Percentiles rank a stretch among this genome's conserved stretches.
These are phyloP conservation scores for Clathrospora elynae DNA, from an alignment of 2,329 filamentous ascomycete species.

Conservation along the genomic window DNA sequence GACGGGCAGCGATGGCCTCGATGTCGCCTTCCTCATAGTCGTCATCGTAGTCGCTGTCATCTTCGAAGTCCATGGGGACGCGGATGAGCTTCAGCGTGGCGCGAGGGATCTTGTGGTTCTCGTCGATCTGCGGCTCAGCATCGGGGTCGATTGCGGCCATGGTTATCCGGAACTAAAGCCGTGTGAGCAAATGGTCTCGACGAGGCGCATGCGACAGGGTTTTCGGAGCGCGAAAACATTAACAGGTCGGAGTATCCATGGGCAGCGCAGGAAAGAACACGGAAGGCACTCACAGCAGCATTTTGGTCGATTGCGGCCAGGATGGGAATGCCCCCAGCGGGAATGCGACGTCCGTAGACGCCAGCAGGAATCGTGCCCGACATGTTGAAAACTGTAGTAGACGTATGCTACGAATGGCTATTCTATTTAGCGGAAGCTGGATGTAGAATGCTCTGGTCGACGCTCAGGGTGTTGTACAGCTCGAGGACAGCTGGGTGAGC, in stretches of 20 bases:
- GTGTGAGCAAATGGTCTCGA: slow-evolving; percentile 22
- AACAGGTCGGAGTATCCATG: background rate
- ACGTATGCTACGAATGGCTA: slow-evolving; percentile 4
- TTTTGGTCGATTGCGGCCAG: slow-evolving; percentile 76
- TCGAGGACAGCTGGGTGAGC: slow-evolving; percentile 25
- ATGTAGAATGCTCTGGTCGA: background rate
- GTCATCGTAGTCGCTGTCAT: slow-evolving; percentile 61
- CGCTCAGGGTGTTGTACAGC: slow-evolving; percentile 24
- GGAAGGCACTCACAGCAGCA: slow-evolving; percentile 71
- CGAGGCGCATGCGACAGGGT: slow-evolving; percentile 9
- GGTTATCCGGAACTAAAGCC: slow-evolving; percentile 85
- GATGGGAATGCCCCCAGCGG: slow-evolving; percentile 80
- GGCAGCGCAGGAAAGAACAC: background rate
- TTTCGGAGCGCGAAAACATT: background rate
- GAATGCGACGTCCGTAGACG: slow-evolving; percentile 91
- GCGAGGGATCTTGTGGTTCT: slow-evolving; percentile 61
- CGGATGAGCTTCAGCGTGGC: slow-evolving; percentile 93
- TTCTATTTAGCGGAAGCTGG: background rate
- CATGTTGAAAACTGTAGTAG: slow-evolving; percentile 39
- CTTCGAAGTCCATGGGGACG: slow-evolving; percentile 64
- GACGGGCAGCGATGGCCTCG: slow-evolving; percentile 47
- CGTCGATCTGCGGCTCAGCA: slow-evolving; percentile 60
- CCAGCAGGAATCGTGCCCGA: slow-evolving; percentile 63
- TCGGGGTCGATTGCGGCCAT: slow-evolving; percentile 98
- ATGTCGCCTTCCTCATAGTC: slow-evolving; percentile 53